Percentiles rank a stretch among this genome's conserved stretches.
phyloP scores from a whole-genome alignment of 108 stramenopile genomes.

The Heterococcus sp. region DNA sequence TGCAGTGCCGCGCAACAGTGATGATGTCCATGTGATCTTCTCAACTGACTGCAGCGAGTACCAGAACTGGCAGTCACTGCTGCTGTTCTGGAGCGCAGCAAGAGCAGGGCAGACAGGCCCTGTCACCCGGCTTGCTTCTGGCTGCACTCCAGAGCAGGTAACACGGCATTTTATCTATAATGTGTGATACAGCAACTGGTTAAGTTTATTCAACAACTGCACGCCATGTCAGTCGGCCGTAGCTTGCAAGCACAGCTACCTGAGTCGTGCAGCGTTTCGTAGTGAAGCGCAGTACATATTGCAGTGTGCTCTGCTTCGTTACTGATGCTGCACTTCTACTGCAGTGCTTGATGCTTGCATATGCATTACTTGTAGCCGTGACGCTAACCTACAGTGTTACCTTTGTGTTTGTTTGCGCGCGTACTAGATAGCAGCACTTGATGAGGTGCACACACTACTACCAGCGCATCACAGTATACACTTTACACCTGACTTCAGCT shows the following conservation, averaged over 20 bases:
- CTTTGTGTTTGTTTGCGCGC: neutral
- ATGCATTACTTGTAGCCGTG: too few species aligned
- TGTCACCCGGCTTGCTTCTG: slow-evolving; percentile 83
- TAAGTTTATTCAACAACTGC: too few species aligned
- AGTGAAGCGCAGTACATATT: too few species aligned
- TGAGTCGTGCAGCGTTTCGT: too few species aligned
- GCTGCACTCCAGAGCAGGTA: slow-evolving; percentile 44
- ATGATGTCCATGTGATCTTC: slow-evolving; percentile 21
- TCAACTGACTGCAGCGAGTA: slow-evolving; percentile 65
- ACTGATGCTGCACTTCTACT: too few species aligned
- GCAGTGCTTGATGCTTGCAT: too few species aligned
- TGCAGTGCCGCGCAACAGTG: neutral
- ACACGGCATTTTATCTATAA: too few species aligned
- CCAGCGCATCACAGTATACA: slow-evolving; percentile 45
- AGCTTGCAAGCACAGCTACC: too few species aligned
- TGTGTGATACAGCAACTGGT: too few species aligned
- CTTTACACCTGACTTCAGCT: slow-evolving; percentile 59
- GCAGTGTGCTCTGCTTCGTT: too few species aligned
- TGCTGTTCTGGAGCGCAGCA: slow-evolving; percentile 74
- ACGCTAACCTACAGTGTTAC: neutral
- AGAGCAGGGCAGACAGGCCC: slow-evolving; percentile 72
- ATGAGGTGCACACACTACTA: slow-evolving; percentile 28
- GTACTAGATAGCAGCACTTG: neutral
- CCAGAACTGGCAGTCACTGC: slow-evolving; percentile 89
- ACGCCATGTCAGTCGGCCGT: too few species aligned